Evolutionary conservation across 352 stramenopile genomes (phyloP).

Genomic region (Phytophthora pinifolia): DNA sequence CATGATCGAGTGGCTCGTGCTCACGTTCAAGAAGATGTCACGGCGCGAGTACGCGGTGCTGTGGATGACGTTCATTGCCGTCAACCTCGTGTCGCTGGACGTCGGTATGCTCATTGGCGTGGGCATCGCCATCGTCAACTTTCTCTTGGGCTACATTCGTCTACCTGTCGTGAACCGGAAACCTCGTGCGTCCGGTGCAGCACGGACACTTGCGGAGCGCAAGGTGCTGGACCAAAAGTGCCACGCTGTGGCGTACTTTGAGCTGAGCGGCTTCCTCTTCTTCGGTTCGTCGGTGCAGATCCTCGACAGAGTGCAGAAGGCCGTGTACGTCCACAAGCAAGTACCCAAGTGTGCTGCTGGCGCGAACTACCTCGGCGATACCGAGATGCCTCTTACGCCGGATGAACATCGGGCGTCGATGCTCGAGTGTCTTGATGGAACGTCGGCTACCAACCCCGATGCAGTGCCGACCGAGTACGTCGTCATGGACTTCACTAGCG

Average conservation of each 20-base stretch:
- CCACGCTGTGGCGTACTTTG: slow-evolving; percentile 72
- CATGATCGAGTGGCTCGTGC: slow-evolving; percentile 95
- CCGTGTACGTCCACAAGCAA: slow-evolving; percentile 54
- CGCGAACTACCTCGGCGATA: slow-evolving; percentile 10
- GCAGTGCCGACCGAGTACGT: slow-evolving; percentile 62
- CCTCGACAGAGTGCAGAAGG: slow-evolving; percentile 66
- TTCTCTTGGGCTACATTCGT: slow-evolving; percentile 69
- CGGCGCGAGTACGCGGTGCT: slow-evolving; percentile 92
- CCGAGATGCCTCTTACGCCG: slow-evolving; percentile 41
- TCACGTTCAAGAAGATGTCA: slow-evolving; percentile 73
- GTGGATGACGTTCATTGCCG: slow-evolving; percentile 91
- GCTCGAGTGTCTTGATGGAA: slow-evolving; percentile 73
- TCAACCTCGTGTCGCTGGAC: slow-evolving; percentile 92
- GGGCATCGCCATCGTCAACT: slow-evolving; percentile 80
- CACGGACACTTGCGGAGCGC: slow-evolving; percentile 51
- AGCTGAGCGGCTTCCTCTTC: slow-evolving; percentile 82
- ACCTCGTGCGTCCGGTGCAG: slow-evolving; percentile 43
- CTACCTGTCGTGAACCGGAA: slow-evolving; percentile 57
- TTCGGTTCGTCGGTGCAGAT: slow-evolving; percentile 83
- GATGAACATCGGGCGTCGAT: slow-evolving; percentile 35
- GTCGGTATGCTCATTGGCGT: slow-evolving; percentile 93
- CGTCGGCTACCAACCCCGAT: slow-evolving; percentile 27
- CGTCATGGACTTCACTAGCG: slow-evolving; percentile 85
- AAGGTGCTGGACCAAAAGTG: slow-evolving; percentile 51
- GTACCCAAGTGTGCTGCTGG: slow-evolving; percentile 8